Evolutionary conservation across 805 yeast species (phyloP), one percentile per base, ranked within the genome.

Genomic region (Brettanomyces custersianus): DNA sequence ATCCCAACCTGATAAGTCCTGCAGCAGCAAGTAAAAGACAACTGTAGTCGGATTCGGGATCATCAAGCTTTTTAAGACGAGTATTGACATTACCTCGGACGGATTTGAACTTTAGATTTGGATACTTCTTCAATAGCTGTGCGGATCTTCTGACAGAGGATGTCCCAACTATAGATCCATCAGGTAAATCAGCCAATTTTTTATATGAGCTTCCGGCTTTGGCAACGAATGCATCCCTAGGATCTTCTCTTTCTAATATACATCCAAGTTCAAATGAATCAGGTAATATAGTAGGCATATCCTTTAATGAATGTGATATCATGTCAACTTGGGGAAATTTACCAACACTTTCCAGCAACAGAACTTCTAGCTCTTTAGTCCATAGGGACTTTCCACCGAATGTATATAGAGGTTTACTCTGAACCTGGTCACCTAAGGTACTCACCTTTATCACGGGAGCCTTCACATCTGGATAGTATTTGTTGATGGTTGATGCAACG

Each of bases 351-450:
- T 81, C 68, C 27, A 90, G 63, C 35, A 88, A 61, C 33, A 87
- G 62, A 18, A 77, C 78, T 60, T 92, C 98, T 39, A 92, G 67
- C 59, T 92, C 98, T 53, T 84, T 83, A 3, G 98, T 92, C 98
- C 98, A 92, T 18, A 92, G 59, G 0, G 96, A 77, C 57, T 92
- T 92, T 19, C 98, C 98, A 29, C 96, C 97, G 60, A 92, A 92
- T 4, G 95, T 74, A 58, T 90, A 92, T 34, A 92, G 66, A 6
- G 98, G 96, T 54, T 76, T 79, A 52, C 70, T 72, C 53, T 77
- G 92, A 21, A 82, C 79, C 52, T 84, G 81, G 63, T 92, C 98
- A 19, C 97, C 98, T 24, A 92, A 65, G 1, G 98, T 90, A 36
- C 80, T 71, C 26, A 85, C 68, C 4, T 95, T 88, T 10, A 83